Evolutionary conservation across 306 rosid species (phyloP), one percentile per base, ranked within the genome.

Genomic region (Malus domestica): DNA sequence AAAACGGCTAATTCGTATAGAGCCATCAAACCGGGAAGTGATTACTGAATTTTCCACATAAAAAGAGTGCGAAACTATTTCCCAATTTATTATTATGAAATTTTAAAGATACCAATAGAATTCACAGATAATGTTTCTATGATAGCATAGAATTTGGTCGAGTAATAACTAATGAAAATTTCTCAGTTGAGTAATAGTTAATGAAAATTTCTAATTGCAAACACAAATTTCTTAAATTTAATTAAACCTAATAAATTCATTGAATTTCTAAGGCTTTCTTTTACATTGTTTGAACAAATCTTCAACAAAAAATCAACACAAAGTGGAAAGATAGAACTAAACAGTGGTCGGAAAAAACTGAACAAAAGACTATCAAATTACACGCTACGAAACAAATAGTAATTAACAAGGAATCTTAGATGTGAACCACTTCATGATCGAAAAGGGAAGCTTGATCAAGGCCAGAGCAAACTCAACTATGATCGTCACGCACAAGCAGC

Each of bases 401-500:
- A 29, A 25, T n/a, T 88, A 93, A 86, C 96, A 91, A 19, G 98
- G 97, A 73, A 93, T 91, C 82, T 89, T 89, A 55, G 93, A 89
- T 57, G 83, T 89, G 87, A 93, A 93, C 97, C 98, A 89, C 75
- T 89, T 49, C 93, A 93, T 93, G 70, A 93, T 85, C 14, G 25
- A 8, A 79, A 91, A 78, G 5, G 98, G 97, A 85, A 91, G 92
- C 87, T 83, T 88, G 79, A 93, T 84, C 77, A 91, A 72, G 4
- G 76, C 88, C 73, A 89, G 61, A 29, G 96, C 98, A 67, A 93
- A 76, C 88, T 91, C 98, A 57, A 91, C 89, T 8, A 89, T 75
- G 72, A 89, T 51, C 11, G 98, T 93, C 86, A 83, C 92, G 58
- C 97, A 91, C 72, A 93, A 85, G 71, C 98, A 93, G 78, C 98